Base-by-base conservation (phyloP, 768 basidiomycete genomes). In the Leccinum subgranulosum region DNA sequence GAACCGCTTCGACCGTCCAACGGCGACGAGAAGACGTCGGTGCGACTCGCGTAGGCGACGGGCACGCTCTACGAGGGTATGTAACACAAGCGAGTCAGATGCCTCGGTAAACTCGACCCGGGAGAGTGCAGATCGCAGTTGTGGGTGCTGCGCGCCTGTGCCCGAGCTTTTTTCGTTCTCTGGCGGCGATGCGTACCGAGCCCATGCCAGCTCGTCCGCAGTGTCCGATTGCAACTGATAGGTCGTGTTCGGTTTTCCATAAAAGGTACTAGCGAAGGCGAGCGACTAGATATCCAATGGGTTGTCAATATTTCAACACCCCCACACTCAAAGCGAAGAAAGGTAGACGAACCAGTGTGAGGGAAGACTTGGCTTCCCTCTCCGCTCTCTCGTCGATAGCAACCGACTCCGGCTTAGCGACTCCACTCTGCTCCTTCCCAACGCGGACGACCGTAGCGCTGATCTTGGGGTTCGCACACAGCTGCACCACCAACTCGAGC, bases 151-250 rank as follows among this genome's bases (percentile, higher is more conserved):
- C 4, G 17, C 36, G 36, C 17, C 14, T n/a, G 9, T 8, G 36
- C 17, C 14, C 33, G 52, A 34, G 7, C 63, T 63, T 19, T 59
- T 51, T 10, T 19, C 43, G 21, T 45, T 9, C 23, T 49, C 34
- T n/a, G 9, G 23, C 8, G 63, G 57, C 12, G 59, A 61, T 6
- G 86, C 77, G 64, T 84, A 90, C 43, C 80, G 81, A 1, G 80
- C 76, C 92, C 94, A 95, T 21, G 84, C 65, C 27, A 94, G 62
- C 64, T 86, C 84, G 69, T 98, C 95, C 1, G 92, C 92, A 1
- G 90, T 89, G 21, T 89, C 84, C 0, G 92, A 95, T 3, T 81
- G 83, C 12, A 97, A 72, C 6, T 81, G 80, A 11, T 79, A 85
- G 64, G 87, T 79, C 6, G 90, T 88, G 56, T 76, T 84, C 6